These are phyloP conservation scores for Lathyrus aphaca DNA, from an alignment of 306 rosid species.

Conservation along the genomic window DNA sequence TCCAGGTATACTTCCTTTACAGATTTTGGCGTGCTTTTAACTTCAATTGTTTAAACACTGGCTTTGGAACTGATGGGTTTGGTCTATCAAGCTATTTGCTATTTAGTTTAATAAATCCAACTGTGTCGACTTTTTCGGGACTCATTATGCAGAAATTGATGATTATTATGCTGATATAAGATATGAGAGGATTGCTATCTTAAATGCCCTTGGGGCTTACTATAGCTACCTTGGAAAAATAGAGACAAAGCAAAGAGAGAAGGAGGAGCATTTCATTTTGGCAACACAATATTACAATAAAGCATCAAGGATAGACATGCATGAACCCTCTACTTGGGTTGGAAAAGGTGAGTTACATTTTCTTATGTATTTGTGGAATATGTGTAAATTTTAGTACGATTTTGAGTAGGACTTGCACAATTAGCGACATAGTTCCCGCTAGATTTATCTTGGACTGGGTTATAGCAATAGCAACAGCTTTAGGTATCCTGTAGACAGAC, in stretches of 20 bases:
- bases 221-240: conserved; percentile 95
- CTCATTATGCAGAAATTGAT: conserved; percentile 78
- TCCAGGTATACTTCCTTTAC: conserved; percentile 64
- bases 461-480: conserved; percentile 30
- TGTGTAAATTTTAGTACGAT: conserved; percentile 17
- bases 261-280: conserved; percentile 94
- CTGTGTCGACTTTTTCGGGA: conserved; percentile 13
- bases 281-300: conserved; percentile 98
- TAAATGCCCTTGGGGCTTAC: conserved; percentile 95
- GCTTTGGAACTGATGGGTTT: conserved; percentile 25
- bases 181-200: conserved; percentile 96
- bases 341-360: conserved; percentile 73
- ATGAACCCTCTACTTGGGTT: conserved; percentile 98
- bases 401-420: conserved; percentile 21
- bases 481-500: conserved; percentile 24
- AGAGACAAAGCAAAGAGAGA: conserved; percentile 96
- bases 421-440: conserved; percentile 7
- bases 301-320: conserved; percentile 95
- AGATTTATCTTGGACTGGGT: conserved; percentile 34
- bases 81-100: conserved; percentile 21
- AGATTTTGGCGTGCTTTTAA: conserved; percentile 10
- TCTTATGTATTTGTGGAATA: not conserved
- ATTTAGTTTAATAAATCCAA: conserved; percentile 20
- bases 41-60: not conserved
- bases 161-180: conserved; percentile 96